Evolutionary conservation across 345 rosid species (phyloP).

Genomic region (Boechera retrofracta): DNA sequence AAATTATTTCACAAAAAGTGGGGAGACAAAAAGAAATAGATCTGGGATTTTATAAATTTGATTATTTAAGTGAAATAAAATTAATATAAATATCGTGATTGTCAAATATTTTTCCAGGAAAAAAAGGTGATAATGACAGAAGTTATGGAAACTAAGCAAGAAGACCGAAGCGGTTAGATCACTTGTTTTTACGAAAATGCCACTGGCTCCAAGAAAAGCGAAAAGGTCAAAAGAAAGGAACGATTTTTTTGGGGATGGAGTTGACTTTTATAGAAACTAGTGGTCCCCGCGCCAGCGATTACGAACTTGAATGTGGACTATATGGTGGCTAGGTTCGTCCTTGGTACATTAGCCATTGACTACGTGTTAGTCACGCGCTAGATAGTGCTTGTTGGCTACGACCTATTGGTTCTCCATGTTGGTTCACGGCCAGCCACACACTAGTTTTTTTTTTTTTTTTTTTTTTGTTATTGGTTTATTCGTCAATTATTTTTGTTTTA

Average conservation of each 20-base stretch:
- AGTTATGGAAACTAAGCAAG: conserved; percentile 11
- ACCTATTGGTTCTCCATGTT: conserved; percentile 20
- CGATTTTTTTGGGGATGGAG: neutral
- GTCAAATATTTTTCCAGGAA: neutral
- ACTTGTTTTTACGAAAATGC: conserved; percentile 17
- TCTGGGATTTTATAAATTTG: neutral
- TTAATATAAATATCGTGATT: neutral
- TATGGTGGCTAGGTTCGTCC: neutral
- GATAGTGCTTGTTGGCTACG: conserved; percentile 16
- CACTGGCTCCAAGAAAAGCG: conserved; percentile 29
- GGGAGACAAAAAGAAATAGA: neutral
- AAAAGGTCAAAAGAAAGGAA: conserved; percentile 32
- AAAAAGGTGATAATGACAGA: conserved; percentile 36
- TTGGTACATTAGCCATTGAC: conserved; percentile 26
- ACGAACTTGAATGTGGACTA: conserved; percentile 22
- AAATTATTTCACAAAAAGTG: neutral
- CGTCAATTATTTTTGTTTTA: neutral
- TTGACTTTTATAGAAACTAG: conserved; percentile 20
- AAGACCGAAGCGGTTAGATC: conserved; percentile 22
- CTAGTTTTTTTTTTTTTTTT: neutral
- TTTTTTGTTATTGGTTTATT: neutral
- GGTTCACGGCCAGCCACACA: conserved; percentile 38
- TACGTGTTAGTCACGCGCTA: conserved; percentile 19
- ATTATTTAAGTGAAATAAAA: neutral
- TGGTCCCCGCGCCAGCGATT: conserved; percentile 3